Evolutionary conservation across 257 asterid species (phyloP).

Genomic region (Primulina eburnea): DNA sequence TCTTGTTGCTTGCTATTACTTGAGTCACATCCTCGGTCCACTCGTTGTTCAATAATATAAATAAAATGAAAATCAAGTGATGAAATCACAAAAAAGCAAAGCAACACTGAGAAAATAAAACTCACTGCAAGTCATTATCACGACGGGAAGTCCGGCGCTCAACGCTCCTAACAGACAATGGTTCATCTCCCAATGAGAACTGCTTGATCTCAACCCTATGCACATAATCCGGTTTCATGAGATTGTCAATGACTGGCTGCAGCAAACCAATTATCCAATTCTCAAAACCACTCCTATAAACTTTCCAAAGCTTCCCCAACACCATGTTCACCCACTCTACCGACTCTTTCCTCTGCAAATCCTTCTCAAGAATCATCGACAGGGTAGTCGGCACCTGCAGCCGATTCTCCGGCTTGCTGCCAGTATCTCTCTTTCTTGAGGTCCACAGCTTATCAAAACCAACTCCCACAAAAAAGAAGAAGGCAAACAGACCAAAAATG

Average conservation of each 20-base stretch:
- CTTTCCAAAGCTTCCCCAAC: constrained; percentile 87
- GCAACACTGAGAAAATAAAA: constrained; percentile 26
- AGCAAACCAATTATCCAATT: constrained; percentile 79
- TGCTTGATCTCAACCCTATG: constrained; percentile 81
- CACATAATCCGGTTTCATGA: constrained; percentile 80
- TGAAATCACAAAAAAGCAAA: constrained; percentile 5
- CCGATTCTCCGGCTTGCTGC: constrained; percentile 42
- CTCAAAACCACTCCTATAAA: constrained; percentile 66
- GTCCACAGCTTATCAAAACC: constrained; percentile 87
- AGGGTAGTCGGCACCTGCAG: constrained; percentile 55
- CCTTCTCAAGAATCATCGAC: constrained; percentile 68
- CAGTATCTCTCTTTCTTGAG: constrained; percentile 49
- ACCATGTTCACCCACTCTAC: constrained; percentile 97
- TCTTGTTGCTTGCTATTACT: background rate
- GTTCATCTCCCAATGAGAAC: constrained; percentile 80
- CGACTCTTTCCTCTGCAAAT: constrained; percentile 81
- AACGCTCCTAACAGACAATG: constrained; percentile 79
- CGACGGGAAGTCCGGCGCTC: constrained; percentile 83
- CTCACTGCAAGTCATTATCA: constrained; percentile 86
- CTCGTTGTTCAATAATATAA: background rate
- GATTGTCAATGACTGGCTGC: constrained; percentile 85
- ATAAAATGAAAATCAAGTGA: background rate
- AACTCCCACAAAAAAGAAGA: constrained; percentile 90
- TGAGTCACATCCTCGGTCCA: background rate
- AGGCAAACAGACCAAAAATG: constrained; percentile 62